Evolutionary conservation across 441 rosid species (phyloP), one percentile per base, ranked within the genome.

Genomic region (Populus hybrid): DNA sequence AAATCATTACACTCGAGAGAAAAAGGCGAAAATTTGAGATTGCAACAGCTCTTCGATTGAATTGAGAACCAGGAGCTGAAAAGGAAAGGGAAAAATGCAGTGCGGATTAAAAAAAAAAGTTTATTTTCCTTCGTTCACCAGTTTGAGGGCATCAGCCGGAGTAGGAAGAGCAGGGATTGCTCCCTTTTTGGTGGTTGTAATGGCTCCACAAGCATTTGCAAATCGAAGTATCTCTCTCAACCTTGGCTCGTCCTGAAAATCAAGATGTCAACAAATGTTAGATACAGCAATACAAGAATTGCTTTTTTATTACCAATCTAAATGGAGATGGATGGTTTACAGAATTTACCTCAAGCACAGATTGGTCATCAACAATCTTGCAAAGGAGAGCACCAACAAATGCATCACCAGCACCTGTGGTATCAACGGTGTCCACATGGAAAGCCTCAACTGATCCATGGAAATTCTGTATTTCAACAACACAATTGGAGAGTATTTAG

Each of bases 391-490:
- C 97, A 40, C 99, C 99, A 0, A 95, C 89, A 71, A 89, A 95
- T 16, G 99, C 80, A 82, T 95, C 99, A 36, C 99, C 99, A 38
- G 98, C 99, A 42, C 99, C 98, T 3, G 99, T 95, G 78, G 99
- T 94, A 81, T 95, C 99, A 20, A 95, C 87, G 0, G 98, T 74
- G 0, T 91, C 77, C 30, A 94, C 97, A 76, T 81, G 94, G 87
- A 92, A 95, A 35, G 87, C 92, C 20, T 89, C 93, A 75, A 94
- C 98, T 16, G 87, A 50, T 73, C 99, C 99, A 66, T 76, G 90
- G 93, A 94, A 95, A 40, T 84, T 69, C 99, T 95, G 84, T n/a
- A 76, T 76, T 83, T 76, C 64, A 69, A 11, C 69, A 63, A 40
- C n/a, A 18, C 66, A 66, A 21, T n/a, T 50, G 57, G 57, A 50